Evolutionary conservation across 2,329 filamentous ascomycete species (phyloP).

Genomic region (Aspergillus sp.): DNA sequence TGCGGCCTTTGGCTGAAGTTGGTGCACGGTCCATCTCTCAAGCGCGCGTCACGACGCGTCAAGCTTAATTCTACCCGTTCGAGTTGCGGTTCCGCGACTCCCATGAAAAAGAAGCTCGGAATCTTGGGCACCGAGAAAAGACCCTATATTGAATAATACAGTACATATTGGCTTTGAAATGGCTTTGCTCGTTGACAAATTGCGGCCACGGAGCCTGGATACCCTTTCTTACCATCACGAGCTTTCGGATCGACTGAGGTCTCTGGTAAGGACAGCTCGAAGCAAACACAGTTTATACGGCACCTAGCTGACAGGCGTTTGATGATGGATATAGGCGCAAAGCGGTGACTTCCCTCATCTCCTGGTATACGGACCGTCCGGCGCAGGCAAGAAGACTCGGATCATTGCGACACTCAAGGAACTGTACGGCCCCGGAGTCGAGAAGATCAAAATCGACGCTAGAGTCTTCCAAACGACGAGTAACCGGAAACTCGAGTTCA

Average conservation of each 20-base stretch:
- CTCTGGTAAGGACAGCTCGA: conserved; percentile 54
- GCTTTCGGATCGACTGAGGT: conserved; percentile 75
- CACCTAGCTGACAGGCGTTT: conserved; percentile 5
- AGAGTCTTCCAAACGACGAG: conserved; percentile 91
- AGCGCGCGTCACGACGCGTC: conserved; percentile 34
- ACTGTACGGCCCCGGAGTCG: conserved; percentile 90
- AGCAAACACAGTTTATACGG: neutral
- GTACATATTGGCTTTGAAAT: conserved; percentile 31
- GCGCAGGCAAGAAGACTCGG: conserved; percentile 94
- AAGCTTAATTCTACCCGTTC: conserved; percentile 12
- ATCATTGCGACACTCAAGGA: conserved; percentile 94
- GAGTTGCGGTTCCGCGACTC: conserved; percentile 2
- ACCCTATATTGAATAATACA: neutral
- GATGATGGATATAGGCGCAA: conserved; percentile 58
- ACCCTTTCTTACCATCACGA: conserved; percentile 77
- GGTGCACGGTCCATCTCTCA: conserved; percentile 32
- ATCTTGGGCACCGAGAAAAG: neutral
- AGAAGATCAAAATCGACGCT: conserved; percentile 99
- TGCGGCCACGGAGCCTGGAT: conserved; percentile 46
- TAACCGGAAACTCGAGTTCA: conserved; percentile 98
- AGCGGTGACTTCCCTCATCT: conserved; percentile 97
- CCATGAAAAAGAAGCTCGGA: neutral
- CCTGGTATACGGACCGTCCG: conserved; percentile 91
- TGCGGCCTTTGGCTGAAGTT: no score
- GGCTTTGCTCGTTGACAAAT: conserved; percentile 58